Conservation (phyloP, 2,329 filamentous ascomycete genomes). For the Pezizomycotina sp. region DNA sequence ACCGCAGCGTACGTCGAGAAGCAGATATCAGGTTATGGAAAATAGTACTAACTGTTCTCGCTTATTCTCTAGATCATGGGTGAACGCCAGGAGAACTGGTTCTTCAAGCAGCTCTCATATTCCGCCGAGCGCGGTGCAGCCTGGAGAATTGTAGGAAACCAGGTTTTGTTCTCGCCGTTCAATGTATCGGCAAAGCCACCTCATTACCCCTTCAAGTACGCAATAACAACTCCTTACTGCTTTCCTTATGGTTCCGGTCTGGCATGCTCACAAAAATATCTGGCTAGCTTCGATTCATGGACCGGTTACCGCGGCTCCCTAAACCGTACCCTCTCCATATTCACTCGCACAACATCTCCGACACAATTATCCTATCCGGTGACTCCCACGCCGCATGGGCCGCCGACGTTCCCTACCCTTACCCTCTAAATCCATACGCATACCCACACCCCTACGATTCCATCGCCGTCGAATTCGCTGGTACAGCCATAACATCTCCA, state of each 20-base stretch:
- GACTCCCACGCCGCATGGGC: slow-evolving; percentile 54
- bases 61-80: too few relatives aligned
- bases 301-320: slow-evolving; percentile 53
- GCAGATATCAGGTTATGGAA: too few relatives aligned
- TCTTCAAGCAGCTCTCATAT: slow-evolving; percentile 42
- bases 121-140: slow-evolving; percentile 45
- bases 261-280: too few relatives aligned
- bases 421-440: too few relatives aligned
- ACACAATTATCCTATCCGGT: slow-evolving; percentile 57
- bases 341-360: slow-evolving; percentile 51
- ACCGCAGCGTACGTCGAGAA: too few relatives aligned
- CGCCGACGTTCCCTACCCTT: slow-evolving; percentile 40
- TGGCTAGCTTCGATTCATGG: slow-evolving; percentile 48
- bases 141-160: slow-evolving; percentile 56
- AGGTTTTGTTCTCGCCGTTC: slow-evolving; percentile 48
- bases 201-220: too few relatives aligned
- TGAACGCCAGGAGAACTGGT: slow-evolving; percentile 55
- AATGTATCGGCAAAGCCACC: too few relatives aligned
- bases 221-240: slow-evolving; percentile 27
- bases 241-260: too few relatives aligned
- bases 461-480: slow-evolving; percentile 48
- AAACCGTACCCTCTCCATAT: slow-evolving; percentile 50
- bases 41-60: too few relatives aligned
- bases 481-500: slow-evolving; percentile 47
- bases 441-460: slow-evolving; percentile 39